A percentile compares a stretch with the other conserved stretches of the same genome.
phyloP scores from a whole-genome alignment of 768 basidiomycete genomes.

The Sutorius australiensis region DNA sequence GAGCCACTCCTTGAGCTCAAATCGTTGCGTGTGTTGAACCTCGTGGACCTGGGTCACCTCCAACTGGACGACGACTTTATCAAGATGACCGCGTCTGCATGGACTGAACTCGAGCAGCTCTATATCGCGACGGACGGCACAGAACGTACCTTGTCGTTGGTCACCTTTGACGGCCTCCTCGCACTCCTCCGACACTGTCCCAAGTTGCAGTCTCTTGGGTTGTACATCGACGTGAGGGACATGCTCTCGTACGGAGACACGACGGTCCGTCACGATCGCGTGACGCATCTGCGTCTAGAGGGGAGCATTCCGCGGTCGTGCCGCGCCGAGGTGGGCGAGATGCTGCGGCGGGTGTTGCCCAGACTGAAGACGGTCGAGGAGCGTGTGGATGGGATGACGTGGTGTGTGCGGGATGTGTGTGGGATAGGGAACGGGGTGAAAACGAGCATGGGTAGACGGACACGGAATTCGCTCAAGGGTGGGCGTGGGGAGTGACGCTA shows the following conservation, averaged over 20 bases:
- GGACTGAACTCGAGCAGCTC: constrained; percentile 19
- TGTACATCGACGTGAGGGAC: constrained; percentile 14
- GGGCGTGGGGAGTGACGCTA: background rate
- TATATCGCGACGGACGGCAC: background rate
- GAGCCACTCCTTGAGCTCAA: constrained; percentile 14
- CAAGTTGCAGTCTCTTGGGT: constrained; percentile 6
- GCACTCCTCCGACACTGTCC: constrained; percentile 20
- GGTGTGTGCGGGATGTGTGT: background rate
- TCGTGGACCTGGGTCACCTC: constrained; percentile 17
- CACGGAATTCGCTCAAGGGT: constrained; percentile 12
- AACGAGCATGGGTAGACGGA: constrained; percentile 11
- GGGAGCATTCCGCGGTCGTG: constrained; percentile 13
- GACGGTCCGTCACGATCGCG: constrained; percentile 7
- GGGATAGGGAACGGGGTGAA: background rate
- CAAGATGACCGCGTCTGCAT: constrained; percentile 14
- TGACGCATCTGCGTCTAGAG: constrained; percentile 17
- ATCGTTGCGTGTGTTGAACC: constrained; percentile 10
- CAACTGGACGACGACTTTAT: constrained; percentile 15
- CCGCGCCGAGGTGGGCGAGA: constrained; percentile 16
- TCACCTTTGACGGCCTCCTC: constrained; percentile 23
- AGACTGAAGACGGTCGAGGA: constrained; percentile 22
- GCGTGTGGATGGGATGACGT: constrained; percentile 11
- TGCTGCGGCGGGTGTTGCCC: constrained; percentile 22
- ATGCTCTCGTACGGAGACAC: constrained; percentile 10
- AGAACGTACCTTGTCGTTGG: background rate